Evolutionary conservation across 2,329 filamentous ascomycete species (phyloP).

Genomic region (Sporothrix brunneoviolacea): DNA sequence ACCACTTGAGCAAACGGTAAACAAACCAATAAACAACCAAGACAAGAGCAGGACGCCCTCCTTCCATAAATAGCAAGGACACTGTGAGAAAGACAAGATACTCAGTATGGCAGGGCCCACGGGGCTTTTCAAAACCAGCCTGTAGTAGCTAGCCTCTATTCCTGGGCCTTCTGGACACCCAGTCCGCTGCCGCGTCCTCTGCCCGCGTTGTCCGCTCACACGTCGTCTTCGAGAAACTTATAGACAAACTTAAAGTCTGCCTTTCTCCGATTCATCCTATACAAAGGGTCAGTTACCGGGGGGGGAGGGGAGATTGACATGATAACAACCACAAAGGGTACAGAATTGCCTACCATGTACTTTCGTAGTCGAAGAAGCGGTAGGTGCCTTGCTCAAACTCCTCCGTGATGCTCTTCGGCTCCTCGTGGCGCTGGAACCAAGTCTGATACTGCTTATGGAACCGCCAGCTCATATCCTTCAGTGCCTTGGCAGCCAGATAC

Average conservation of each 20-base stretch:
- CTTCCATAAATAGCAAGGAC: too few relatives aligned
- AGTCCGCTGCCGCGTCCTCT: not conserved
- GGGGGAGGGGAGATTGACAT: too few relatives aligned
- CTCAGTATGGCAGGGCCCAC: too few relatives aligned
- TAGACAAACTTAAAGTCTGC: conserved; percentile 98
- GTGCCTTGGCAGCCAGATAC: conserved; percentile 88
- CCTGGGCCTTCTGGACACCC: too few relatives aligned
- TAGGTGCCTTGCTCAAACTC: conserved; percentile 99
- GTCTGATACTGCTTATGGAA: conserved; percentile 99
- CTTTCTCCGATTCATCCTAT: conserved; percentile 96
- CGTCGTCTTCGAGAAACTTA: conserved; percentile 93
- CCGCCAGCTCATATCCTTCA: conserved; percentile 97
- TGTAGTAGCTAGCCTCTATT: too few relatives aligned
- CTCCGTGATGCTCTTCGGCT: conserved; percentile 97
- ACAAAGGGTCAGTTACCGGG: not conserved
- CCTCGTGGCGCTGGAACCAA: conserved; percentile 97
- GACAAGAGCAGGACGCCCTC: too few relatives aligned
- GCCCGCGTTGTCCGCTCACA: conserved; percentile 49
- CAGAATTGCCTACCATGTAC: conserved; percentile 70
- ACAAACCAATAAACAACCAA: too few relatives aligned
- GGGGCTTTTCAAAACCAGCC: too few relatives aligned
- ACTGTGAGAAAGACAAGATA: too few relatives aligned
- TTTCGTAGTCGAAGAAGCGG: conserved; percentile 98
- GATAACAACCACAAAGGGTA: not conserved
- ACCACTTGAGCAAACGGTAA: too few relatives aligned